Conservation (phyloP, 1,139 yeast species). For the Debaryomycetaceae sp. region DNA sequence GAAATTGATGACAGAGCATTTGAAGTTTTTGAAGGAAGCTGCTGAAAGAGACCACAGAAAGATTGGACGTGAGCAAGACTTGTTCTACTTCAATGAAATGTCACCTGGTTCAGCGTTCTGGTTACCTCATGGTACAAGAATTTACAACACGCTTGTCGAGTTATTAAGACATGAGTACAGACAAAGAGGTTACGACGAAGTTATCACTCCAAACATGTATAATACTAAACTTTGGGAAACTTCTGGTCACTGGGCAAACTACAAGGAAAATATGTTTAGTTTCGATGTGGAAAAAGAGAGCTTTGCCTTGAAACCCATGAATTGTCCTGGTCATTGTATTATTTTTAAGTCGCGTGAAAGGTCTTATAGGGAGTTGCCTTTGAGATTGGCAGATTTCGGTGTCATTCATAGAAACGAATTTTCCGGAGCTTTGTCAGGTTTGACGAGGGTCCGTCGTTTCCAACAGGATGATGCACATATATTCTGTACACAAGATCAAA, state of each 20-base stretch:
- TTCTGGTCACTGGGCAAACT: slow-evolving; percentile 98
- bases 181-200: slow-evolving; percentile 94
- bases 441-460: slow-evolving; percentile 95
- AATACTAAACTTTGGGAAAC: slow-evolving; percentile 95
- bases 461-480: slow-evolving; percentile 99
- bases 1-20: slow-evolving; percentile 91
- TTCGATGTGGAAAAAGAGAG: slow-evolving; percentile 90
- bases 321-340: slow-evolving; percentile 97
- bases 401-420: slow-evolving; percentile 94
- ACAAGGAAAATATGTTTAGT: slow-evolving; percentile 95
- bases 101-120: slow-evolving; percentile 98
- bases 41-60: slow-evolving; percentile 96
- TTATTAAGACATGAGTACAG: slow-evolving; percentile 79
- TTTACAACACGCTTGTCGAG: slow-evolving; percentile 79
- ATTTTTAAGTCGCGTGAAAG: slow-evolving; percentile 84
- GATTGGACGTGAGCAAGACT: slow-evolving; percentile 94
- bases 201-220: slow-evolving; percentile 96
- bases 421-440: slow-evolving; percentile 79
- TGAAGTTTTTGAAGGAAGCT: slow-evolving; percentile 95
- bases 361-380: slow-evolving; percentile 90
- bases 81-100: slow-evolving; percentile 91
- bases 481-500: slow-evolving; percentile 88
- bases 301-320: slow-evolving; percentile 94
- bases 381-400: slow-evolving; percentile 96
- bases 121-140: slow-evolving; percentile 98